Percentiles rank a stretch among this genome's conserved stretches.
phyloP scores from a whole-genome alignment of 352 stramenopile species.

The Phytophthora megakarya region DNA sequence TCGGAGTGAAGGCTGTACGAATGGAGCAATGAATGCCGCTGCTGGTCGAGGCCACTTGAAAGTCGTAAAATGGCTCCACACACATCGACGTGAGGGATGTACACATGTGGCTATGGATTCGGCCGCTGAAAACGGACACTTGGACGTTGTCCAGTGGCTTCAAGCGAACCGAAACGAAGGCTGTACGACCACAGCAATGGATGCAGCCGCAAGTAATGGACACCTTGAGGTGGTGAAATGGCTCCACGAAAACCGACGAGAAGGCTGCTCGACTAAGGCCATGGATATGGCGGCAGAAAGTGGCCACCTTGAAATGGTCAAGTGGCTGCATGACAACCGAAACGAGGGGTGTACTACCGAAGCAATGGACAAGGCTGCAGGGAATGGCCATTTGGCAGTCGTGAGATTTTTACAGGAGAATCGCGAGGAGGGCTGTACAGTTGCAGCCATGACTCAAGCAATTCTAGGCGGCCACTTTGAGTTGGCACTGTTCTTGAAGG shows the following conservation, averaged over 20 bases:
- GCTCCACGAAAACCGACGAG: slow-evolving; percentile 34
- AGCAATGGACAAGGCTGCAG: slow-evolving; percentile 31
- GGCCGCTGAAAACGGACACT: slow-evolving; percentile 42
- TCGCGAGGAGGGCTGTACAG: slow-evolving; percentile 28
- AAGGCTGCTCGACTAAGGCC: slow-evolving; percentile 31
- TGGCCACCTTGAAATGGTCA: slow-evolving; percentile 37
- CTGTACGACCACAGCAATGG: slow-evolving; percentile 34
- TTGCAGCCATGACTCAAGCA: slow-evolving; percentile 30
- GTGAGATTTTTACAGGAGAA: slow-evolving; percentile 37
- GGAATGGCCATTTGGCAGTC: slow-evolving; percentile 27
- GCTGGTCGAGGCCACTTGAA: slow-evolving; percentile 46
- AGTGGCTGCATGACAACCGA: slow-evolving; percentile 33
- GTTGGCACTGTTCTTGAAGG: slow-evolving; percentile 27
- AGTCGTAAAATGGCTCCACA: slow-evolving; percentile 56
- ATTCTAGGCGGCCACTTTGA: slow-evolving; percentile 34
- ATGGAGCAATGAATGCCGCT: slow-evolving; percentile 54
- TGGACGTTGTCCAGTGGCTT: slow-evolving; percentile 51
- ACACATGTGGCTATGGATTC: slow-evolving; percentile 48
- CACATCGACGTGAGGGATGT: slow-evolving; percentile 46
- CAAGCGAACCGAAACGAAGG: slow-evolving; percentile 44
- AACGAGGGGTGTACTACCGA: slow-evolving; percentile 32
- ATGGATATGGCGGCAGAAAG: slow-evolving; percentile 37
- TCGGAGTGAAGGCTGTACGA: slow-evolving; percentile 46
- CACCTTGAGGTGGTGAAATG: slow-evolving; percentile 37
- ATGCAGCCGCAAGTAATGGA: slow-evolving; percentile 26